A percentile compares a stretch with the other conserved stretches of the same genome.
These are phyloP conservation scores for Penicillium glabrum DNA, from an alignment of 2,329 filamentous ascomycete genomes.

Conservation along the genomic window DNA sequence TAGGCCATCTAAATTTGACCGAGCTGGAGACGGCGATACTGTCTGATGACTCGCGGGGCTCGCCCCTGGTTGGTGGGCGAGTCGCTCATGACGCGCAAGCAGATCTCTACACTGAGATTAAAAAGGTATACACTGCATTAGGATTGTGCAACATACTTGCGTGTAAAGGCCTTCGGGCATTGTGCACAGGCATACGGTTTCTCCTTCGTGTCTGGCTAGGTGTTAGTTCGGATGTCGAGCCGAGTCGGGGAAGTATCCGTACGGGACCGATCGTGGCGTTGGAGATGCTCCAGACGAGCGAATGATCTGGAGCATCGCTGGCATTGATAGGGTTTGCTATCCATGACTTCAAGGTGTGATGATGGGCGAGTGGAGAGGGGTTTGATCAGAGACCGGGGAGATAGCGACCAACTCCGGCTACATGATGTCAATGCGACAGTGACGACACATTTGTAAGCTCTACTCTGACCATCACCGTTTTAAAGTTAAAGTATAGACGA, in stretches of 20 bases:
- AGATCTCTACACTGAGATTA: slow-evolving; percentile 27
- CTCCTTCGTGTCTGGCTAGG: slow-evolving; percentile 34
- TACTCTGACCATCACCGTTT: no score
- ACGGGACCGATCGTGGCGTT: slow-evolving; percentile 38
- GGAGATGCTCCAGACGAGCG: slow-evolving; percentile 36
- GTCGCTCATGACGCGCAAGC: slow-evolving; percentile 32
- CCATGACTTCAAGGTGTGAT: slow-evolving; percentile 14
- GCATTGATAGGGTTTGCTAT: slow-evolving; percentile 28
- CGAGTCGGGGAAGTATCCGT: slow-evolving; percentile 4
- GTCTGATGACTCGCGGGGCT: slow-evolving; percentile 12
- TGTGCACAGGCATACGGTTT: slow-evolving; percentile 32
- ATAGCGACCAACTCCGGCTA: not conserved
- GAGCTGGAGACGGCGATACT: slow-evolving; percentile 18
- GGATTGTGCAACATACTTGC: slow-evolving; percentile 24
- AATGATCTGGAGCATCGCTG: slow-evolving; percentile 32
- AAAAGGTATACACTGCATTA: not conserved
- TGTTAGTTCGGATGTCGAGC: slow-evolving; percentile 3
- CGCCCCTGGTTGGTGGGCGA: slow-evolving; percentile 23
- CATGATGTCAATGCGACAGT: not conserved
- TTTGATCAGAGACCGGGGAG: not conserved
- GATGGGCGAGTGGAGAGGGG: not conserved
- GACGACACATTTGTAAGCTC: no score
- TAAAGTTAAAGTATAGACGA: no score
- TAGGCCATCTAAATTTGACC: slow-evolving; percentile 25
- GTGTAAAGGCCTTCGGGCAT: slow-evolving; percentile 36